phyloP scores from a whole-genome alignment of 2,329 filamentous ascomycete genomes.

The Thermothelomyces thermophilus region DNA sequence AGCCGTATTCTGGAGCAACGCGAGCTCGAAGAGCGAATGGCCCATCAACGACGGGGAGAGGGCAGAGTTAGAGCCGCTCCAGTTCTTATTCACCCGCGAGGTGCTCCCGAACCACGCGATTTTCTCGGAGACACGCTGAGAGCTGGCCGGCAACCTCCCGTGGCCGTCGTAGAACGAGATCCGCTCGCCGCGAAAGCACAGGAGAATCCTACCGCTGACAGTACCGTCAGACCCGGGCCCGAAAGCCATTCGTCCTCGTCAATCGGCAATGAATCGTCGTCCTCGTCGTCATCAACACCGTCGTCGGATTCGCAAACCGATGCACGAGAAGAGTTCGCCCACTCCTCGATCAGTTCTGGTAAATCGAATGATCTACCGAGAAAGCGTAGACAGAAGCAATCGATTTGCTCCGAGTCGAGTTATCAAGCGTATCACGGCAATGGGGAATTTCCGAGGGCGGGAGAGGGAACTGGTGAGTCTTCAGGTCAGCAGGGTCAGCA shows the following conservation, averaged over 20 bases:
- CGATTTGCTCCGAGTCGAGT: no score
- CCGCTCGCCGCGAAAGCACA: not conserved
- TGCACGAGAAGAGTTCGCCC: not conserved
- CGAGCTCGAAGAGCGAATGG: slow-evolving; percentile 5
- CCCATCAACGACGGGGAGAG: not conserved
- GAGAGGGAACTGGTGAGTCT: no score
- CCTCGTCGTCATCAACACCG: not conserved
- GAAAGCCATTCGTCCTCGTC: not conserved
- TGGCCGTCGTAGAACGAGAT: not conserved
- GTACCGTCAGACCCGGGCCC: not conserved
- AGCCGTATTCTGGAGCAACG: slow-evolving; percentile 10
- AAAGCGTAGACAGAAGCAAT: no score
- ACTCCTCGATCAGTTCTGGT: not conserved
- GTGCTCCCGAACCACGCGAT: not conserved
- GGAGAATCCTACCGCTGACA: not conserved
- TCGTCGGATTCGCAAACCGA: not conserved
- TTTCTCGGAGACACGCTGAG: not conserved
- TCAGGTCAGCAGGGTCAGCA: no score
- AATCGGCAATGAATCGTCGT: slow-evolving; percentile 2
- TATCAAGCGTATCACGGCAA: no score
- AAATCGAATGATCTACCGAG: no score
- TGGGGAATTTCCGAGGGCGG: no score
- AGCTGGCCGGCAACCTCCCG: not conserved
- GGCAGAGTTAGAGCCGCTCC: slow-evolving; percentile 7
- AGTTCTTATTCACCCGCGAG: not conserved